phyloP scores from a whole-genome alignment of 2,329 filamentous ascomycete genomes.

The Sphaerulina musiva region DNA sequence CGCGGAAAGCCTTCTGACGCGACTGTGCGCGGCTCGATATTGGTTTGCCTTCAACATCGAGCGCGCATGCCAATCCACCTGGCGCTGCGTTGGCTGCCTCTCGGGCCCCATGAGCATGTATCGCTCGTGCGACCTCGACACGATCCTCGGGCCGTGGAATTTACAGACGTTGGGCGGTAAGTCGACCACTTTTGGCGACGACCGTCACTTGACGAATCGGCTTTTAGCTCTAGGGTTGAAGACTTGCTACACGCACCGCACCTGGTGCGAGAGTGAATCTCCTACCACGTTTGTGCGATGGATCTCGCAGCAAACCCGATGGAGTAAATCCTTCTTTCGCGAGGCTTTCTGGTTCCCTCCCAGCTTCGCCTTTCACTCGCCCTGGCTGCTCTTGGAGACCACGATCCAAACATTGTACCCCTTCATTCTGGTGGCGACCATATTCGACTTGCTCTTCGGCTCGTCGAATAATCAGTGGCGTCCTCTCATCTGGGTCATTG shows the following conservation, averaged over 20 bases:
- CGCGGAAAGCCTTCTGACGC: slow-evolving; percentile 6
- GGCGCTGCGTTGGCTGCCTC: slow-evolving; percentile 6
- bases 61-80: slow-evolving; percentile 5
- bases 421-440: slow-evolving; percentile 2
- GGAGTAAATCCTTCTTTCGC: slow-evolving; percentile 10
- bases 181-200: slow-evolving; percentile 1
- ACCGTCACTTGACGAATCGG: slow-evolving; percentile 6
- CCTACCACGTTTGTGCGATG: slow-evolving; percentile 7
- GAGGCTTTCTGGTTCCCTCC: slow-evolving; percentile 5
- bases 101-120: slow-evolving; percentile 6
- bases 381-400: slow-evolving; percentile 3
- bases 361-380: slow-evolving; percentile 2
- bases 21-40: slow-evolving; percentile 7
- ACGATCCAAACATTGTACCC: slow-evolving; percentile 3
- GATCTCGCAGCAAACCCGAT: slow-evolving; percentile 7
- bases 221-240: slow-evolving; percentile 1
- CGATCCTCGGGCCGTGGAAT: slow-evolving; percentile 2
- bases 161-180: slow-evolving; percentile 6
- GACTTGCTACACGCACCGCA: slow-evolving; percentile 6
- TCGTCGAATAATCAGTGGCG: slow-evolving; percentile 3
- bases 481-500: slow-evolving; percentile 4
- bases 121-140: slow-evolving; percentile 6
- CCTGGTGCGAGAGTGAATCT: slow-evolving; percentile 9
- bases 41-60: slow-evolving; percentile 9
- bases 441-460: slow-evolving; percentile 5